Evolutionary conservation across 768 basidiomycete genomes (phyloP), one percentile per base, ranked within the genome.

Genomic region (Trametes punicea): DNA sequence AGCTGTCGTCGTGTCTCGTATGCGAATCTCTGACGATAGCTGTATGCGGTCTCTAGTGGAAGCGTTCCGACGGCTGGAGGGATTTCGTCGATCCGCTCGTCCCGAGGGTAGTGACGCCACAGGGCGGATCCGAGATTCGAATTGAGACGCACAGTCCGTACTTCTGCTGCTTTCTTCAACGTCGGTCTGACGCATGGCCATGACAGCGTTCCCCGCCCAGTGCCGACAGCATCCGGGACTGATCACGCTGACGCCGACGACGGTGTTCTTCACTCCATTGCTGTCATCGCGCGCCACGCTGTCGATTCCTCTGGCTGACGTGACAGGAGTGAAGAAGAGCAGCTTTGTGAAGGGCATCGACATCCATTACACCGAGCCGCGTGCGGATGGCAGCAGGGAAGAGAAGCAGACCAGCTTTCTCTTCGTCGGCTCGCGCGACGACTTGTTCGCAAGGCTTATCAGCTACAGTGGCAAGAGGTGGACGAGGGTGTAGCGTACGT

Each of bases 401-500:
- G 74, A 74, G 55, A 75, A 70, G 50, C 79, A 81, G 51, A 83
- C 81, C 48, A 80, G 70, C 61, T 85, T 88, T 63, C 58, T 70
- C 16, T 85, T 83, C 81, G 75, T 87, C 34, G 80, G 79, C 29
- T 74, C 71, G 23, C 78, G 85, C 5, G 84, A 88, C 67, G 85
- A 87, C 44, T 65, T 88, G 16, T 87, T 88, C 66, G 82, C 82
- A 40, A 70, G 84, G 55, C 75, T 88, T 11, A 74, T 87, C 16
- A 81, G 81, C 15, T 68, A 70, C 60, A 75, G 76, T 26, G 78
- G 77, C 20, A 70, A 69, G 41, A 73, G 73, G 27, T 84, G 83
- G 83, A 66, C 77, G 53, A 77, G 39, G 10, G 51, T 59, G 33
- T 59, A 54, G 41, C 4, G n/a, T 18, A 36, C 25, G 38, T 4